A percentile compares a stretch with the other conserved stretches of the same genome.
Conservation (phyloP, 1,284 basidiomycete species). For the Cutaneotrichosporon dermatis region DNA sequence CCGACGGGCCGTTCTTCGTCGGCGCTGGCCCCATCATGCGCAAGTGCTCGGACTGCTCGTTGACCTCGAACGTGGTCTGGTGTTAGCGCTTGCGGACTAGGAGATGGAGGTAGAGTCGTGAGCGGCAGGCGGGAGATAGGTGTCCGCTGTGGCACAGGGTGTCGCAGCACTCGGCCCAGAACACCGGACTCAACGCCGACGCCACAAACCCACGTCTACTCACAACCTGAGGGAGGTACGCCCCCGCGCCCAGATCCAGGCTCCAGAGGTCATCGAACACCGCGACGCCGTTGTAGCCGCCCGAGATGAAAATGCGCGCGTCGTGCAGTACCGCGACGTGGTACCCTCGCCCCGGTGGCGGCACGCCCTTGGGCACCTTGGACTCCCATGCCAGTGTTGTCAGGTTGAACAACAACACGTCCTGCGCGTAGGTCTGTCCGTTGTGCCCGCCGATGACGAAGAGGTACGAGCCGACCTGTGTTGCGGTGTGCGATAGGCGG, state of each 20-base stretch:
- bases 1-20: slow-evolving; percentile 1
- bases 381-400: slow-evolving; percentile 58
- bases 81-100: background rate
- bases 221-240: slow-evolving; percentile 83
- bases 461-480: slow-evolving; percentile 88
- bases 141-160: background rate
- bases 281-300: slow-evolving; percentile 76
- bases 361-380: slow-evolving; percentile 59
- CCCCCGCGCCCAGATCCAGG: slow-evolving; percentile 78
- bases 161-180: background rate
- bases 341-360: slow-evolving; percentile 71
- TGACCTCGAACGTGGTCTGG: slow-evolving; percentile 43
- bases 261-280: slow-evolving; percentile 80
- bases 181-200: too few relatives aligned
- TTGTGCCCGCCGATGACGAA: slow-evolving; percentile 88
- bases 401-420: slow-evolving; percentile 79
- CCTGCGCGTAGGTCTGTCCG: slow-evolving; percentile 68
- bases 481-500: slow-evolving; percentile 78
- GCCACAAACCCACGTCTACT: slow-evolving; percentile 13
- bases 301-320: slow-evolving; percentile 76
- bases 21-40: background rate
- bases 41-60: slow-evolving; percentile 31
- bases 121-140: background rate
- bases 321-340: slow-evolving; percentile 70
- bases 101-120: too few relatives aligned